Conservation (phyloP, 139 green algal genomes). For the Micractinium sp. region DNA sequence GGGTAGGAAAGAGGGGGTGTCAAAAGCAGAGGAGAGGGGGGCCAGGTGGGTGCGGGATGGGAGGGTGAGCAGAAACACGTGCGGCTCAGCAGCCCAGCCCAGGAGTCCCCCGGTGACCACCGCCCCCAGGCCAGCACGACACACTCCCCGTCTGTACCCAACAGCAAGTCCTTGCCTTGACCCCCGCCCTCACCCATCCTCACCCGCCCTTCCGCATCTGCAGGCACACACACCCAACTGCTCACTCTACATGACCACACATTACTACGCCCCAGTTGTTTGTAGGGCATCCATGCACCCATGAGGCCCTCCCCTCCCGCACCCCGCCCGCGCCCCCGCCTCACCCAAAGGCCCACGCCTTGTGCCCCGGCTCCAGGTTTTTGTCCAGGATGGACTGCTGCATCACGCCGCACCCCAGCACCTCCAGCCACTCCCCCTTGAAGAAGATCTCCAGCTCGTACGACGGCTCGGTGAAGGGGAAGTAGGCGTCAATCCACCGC, state of each 20-base stretch:
- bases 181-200: too few species aligned
- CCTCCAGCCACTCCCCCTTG: conserved; percentile 98
- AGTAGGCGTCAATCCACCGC: conserved; percentile 98
- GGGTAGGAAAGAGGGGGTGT: background rate
- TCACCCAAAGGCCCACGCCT: conserved; percentile 64
- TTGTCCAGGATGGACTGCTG: conserved; percentile 90
- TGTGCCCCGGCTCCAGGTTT: conserved; percentile 53
- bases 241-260: too few species aligned
- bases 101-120: too few species aligned
- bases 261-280: too few species aligned
- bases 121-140: background rate
- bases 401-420: conserved; percentile 98
- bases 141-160: background rate
- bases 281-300: too few species aligned
- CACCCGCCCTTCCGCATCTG: too few species aligned
- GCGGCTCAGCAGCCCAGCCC: too few species aligned
- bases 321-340: background rate
- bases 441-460: conserved; percentile 99
- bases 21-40: background rate
- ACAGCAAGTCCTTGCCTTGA: background rate
- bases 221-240: too few species aligned
- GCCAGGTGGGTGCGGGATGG: too few species aligned
- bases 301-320: too few species aligned
- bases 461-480: conserved; percentile 98
- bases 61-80: too few species aligned